Base-by-base conservation (phyloP, 345 rosid genomes). In the Populus ilicifolia region DNA sequence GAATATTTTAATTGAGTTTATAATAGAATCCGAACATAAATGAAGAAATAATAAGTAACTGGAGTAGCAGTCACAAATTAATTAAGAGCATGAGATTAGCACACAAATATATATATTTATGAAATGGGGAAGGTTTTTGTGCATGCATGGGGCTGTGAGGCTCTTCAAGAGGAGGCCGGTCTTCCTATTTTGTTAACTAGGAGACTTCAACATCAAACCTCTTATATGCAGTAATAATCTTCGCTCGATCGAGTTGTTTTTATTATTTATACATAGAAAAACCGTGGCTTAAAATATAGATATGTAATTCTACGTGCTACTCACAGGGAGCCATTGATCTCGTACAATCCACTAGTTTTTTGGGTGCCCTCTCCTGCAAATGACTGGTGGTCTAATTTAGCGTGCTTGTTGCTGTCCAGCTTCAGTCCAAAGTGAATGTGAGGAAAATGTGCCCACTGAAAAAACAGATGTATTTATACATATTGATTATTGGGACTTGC, bases 371-470 rank as follows among this genome's bases (percentile, higher is more conserved):
- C 89, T 56, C 65, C 80, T 50, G 87, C 90, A 77, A 84, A 80
- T 80, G 91, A 43, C 77, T 89, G 91, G 85, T 90, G 70, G 33
- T 77, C 92, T 72, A 89, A 73, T 79, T 89, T 90, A 39, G 87
- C 88, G 83, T 88, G 88, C 86, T 86, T 88, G 86, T 85, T 90
- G 71, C 94, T 89, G 62, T 94, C 96, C 92, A 90, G 83, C 88
- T 93, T 93, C 78, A 90, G 76, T 56, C 97, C 97, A 83, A 90
- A 93, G 86, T 94, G 97, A 80, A 94, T 91, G 84, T 91, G 97
- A 71, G 98, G 98, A 75, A 89, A 94, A 88, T 94, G 97, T 83
- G 97, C 97, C 97, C 97, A 92, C 97, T 92, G 85, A 30, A 62
- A 52, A 79, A 56, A 44, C 23, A 21, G 0, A 56, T 20, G 2